Percentiles rank a stretch among this genome's conserved stretches.
Conservation (phyloP, 176 grass and related monocot species). For the Tillandsia fasciculata region DNA sequence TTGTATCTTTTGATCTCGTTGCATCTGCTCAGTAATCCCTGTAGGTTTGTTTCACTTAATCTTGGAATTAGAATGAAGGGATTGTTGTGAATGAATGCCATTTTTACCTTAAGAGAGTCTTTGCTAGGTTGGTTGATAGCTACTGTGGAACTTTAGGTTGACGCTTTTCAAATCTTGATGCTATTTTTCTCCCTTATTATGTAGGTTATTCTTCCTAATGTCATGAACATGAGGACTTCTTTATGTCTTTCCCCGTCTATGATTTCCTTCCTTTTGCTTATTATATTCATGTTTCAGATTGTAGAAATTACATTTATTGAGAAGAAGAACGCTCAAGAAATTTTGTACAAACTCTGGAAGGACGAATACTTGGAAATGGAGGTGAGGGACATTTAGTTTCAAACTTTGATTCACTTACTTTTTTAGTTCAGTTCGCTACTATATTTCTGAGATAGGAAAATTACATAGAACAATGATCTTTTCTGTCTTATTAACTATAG, state of each 20-base stretch:
- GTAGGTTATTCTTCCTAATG: neutral
- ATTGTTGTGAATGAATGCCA: no score
- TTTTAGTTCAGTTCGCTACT: neutral
- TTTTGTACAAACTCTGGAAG: constrained; percentile 74
- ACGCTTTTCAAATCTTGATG: neutral
- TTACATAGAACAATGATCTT: neutral
- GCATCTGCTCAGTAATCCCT: no score
- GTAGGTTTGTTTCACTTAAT: no score
- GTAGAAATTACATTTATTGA: constrained; percentile 59
- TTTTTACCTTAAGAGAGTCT: no score
- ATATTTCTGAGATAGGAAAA: neutral
- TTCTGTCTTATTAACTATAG: no score
- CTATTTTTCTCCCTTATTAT: neutral
- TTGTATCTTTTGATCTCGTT: no score
- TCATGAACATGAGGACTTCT: neutral
- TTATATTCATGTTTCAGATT: constrained; percentile 50
- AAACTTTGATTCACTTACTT: no score
- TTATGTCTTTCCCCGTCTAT: neutral
- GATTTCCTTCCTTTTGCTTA: constrained; percentile 11
- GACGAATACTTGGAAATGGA: constrained; percentile 57
- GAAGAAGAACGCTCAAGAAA: constrained; percentile 61
- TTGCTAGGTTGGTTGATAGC: no score
- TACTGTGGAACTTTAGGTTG: no score
- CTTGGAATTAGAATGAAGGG: no score
- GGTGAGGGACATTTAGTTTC: constrained; percentile 16